Evolutionary conservation across 768 basidiomycete species (phyloP), one percentile per base, ranked within the genome.

Genomic region (Macrolepiota dolichaula): DNA sequence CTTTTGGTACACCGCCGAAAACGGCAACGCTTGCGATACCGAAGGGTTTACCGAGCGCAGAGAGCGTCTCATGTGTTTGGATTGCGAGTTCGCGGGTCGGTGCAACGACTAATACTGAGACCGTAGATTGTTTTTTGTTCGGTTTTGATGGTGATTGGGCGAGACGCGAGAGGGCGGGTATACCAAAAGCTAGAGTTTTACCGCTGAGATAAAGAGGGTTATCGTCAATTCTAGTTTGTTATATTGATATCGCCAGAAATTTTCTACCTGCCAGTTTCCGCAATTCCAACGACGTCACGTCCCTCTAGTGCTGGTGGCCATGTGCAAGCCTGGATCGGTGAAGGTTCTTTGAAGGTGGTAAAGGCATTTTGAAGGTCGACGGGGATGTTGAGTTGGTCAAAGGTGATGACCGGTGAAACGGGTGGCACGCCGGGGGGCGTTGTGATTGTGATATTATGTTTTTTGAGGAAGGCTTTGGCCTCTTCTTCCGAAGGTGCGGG

Each of bases 41-140:
- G 62, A 91, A 86, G 3, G 86, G 83, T 63, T 84, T 83, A 4
- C 93, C 92, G 5, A 98, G 80, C 2, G 78, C 79, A 4, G 81
- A 79, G 42, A 99, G 79, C 1, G 91, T 89, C 19, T 92, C 89
- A 68, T 96, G 93, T 1, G 94, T 98, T 73, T 99, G 97, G 54
- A 97, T 82, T 0, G 97, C 97, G 22, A 99, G 84, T 75, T 99
- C 97, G 44, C 97, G 89, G 0, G 97, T 99, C 0, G 97, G 97
- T 1, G 96, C 92, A 9, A 99, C 79, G 49, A 98, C 89, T 9
- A 97, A 83, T 12, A 89, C 82, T 2, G 83, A 83, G 10, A 88
- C 77, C 0, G 78, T 74, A 55, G 75, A 72, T 58, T 68, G 67
- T 51, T 64, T 68, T 64, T 74, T 74, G 50, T 32, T 32, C 7